phyloP scores from a whole-genome alignment of 768 basidiomycete species.

The Hericium alpestre region DNA sequence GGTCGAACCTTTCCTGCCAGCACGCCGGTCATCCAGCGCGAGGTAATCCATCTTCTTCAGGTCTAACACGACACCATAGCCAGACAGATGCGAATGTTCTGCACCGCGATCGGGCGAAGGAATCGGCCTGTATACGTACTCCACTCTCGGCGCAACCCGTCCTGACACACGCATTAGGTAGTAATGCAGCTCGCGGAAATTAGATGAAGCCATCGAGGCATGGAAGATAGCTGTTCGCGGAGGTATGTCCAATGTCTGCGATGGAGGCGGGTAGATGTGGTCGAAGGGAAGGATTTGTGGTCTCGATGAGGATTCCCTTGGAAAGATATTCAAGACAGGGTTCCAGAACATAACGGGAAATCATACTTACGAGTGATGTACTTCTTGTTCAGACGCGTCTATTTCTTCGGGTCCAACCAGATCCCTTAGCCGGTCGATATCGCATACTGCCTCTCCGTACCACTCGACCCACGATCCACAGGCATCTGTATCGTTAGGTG shows the following conservation, averaged over 20 bases:
- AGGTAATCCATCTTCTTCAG: slow-evolving; percentile 97
- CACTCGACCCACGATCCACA: slow-evolving; percentile 79
- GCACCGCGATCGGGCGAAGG: slow-evolving; percentile 27
- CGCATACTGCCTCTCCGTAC: slow-evolving; percentile 69
- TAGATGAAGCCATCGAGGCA: slow-evolving; percentile 49
- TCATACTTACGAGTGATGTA: slow-evolving; percentile 20
- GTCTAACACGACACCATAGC: slow-evolving; percentile 87
- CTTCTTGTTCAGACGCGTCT: slow-evolving; percentile 23
- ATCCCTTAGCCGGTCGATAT: slow-evolving; percentile 44
- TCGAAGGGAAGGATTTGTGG: slow-evolving; percentile 65
- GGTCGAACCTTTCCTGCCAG: slow-evolving; percentile 17
- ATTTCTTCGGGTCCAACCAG: slow-evolving; percentile 43
- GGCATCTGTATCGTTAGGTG: slow-evolving; percentile 16
- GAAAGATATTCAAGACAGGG: not conserved
- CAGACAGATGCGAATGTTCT: slow-evolving; percentile 47
- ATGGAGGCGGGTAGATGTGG: slow-evolving; percentile 51
- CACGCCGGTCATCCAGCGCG: slow-evolving; percentile 75
- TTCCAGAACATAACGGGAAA: not conserved
- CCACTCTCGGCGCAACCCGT: slow-evolving; percentile 35
- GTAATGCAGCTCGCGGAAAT: slow-evolving; percentile 62
- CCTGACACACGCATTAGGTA: slow-evolving; percentile 46
- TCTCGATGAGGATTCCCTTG: slow-evolving; percentile 23
- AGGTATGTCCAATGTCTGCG: slow-evolving; percentile 34
- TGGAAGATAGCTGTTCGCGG: slow-evolving; percentile 69
- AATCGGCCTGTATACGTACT: slow-evolving; percentile 69